Conservation (phyloP, 768 basidiomycete species). For the Lentinula boryana region DNA sequence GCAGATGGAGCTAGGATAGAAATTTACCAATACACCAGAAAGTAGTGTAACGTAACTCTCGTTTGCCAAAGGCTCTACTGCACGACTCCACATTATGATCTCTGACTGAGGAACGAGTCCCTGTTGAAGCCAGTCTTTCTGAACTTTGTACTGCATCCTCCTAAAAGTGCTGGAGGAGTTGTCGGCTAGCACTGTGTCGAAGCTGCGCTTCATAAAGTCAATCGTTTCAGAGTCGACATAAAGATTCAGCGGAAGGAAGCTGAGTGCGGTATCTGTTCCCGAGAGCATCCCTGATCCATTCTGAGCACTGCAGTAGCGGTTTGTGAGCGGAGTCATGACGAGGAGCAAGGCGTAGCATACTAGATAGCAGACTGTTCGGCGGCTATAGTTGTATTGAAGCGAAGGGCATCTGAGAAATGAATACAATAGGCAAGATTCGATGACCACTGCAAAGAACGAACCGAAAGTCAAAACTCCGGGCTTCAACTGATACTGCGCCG, state of each 20-base stretch:
- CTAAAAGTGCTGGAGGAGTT: not conserved
- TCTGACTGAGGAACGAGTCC: not conserved
- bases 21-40: not conserved
- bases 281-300: not conserved
- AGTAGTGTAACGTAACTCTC: not conserved
- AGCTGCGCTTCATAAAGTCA: not conserved
- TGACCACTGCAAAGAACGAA: not conserved
- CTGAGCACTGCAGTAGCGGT: not conserved
- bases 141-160: not conserved
- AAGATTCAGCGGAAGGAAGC: not conserved
- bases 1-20: not conserved
- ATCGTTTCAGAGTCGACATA: not conserved
- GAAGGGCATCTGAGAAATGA: not conserved
- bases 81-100: not conserved
- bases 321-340: not conserved
- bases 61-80: not conserved
- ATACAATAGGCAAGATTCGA: not conserved
- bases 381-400: not conserved
- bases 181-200: not conserved
- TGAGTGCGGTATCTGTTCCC: not conserved
- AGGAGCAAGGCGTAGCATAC: not conserved
- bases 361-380: not conserved
- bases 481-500: not conserved
- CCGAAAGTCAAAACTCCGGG: not conserved
- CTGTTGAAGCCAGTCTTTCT: not conserved